Evolutionary conservation across 805 yeast species (phyloP).

Genomic region (Metschnikowia borealis): DNA sequence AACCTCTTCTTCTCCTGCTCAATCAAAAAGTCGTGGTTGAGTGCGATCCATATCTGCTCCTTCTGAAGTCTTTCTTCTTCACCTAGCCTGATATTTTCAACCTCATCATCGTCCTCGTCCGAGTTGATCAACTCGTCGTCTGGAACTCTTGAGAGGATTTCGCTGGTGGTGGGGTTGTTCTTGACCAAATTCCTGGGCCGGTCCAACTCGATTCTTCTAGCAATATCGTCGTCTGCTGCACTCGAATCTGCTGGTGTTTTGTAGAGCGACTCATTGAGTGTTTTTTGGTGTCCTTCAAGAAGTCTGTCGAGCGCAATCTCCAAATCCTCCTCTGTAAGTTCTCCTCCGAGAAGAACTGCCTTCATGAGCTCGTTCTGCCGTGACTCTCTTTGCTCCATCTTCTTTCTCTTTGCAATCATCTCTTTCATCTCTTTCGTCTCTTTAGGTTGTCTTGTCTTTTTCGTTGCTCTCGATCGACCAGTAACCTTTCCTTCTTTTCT

Average conservation of each 20-base stretch:
- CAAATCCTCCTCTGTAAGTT: constrained; percentile 24
- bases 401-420: neutral
- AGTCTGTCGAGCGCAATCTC: constrained; percentile 16
- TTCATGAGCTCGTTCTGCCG: constrained; percentile 21
- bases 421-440: neutral
- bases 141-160: constrained; percentile 48
- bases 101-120: constrained; percentile 78
- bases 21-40: constrained; percentile 78
- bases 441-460: neutral
- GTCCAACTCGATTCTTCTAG: constrained; percentile 23
- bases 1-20: constrained; percentile 83
- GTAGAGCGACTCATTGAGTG: constrained; percentile 19
- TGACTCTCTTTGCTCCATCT: constrained; percentile 4
- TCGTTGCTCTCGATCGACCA: neutral
- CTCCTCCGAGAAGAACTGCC: constrained; percentile 31
- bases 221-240: constrained; percentile 15
- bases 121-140: constrained; percentile 62
- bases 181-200: constrained; percentile 47
- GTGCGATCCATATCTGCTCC: constrained; percentile 84
- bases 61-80: constrained; percentile 70
- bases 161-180: constrained; percentile 53
- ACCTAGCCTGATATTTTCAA: constrained; percentile 55
- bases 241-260: constrained; percentile 18
- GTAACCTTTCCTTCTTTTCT: neutral
- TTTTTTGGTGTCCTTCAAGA: constrained; percentile 19